Conservation (phyloP, 305 asterid genomes). For the Caryopteris hybrid region DNA sequence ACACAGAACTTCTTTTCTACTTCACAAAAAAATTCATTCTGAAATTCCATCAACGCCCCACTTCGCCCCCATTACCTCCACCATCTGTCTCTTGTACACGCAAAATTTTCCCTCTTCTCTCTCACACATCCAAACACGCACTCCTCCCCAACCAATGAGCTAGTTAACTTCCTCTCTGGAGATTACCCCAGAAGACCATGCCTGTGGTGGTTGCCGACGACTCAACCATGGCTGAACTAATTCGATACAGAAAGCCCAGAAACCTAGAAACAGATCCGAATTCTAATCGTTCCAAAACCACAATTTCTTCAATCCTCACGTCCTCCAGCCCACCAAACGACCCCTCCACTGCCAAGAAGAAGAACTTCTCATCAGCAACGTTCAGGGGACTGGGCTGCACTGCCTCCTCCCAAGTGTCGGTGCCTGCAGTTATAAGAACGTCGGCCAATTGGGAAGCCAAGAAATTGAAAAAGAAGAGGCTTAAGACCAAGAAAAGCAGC, state of each 20-base stretch:
- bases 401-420: constrained; percentile 70
- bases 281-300: constrained; percentile 26
- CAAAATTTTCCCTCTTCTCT: neutral
- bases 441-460: constrained; percentile 76
- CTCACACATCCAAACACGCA: neutral
- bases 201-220: constrained; percentile 7
- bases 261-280: constrained; percentile 35
- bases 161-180: too few relatives aligned
- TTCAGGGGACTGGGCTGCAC: constrained; percentile 73
- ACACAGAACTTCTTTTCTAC: constrained; percentile 17
- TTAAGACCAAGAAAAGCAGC: constrained; percentile 37
- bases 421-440: constrained; percentile 60
- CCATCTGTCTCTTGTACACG: neutral
- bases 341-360: constrained; percentile 63
- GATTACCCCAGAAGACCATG: too few relatives aligned
- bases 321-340: constrained; percentile 31
- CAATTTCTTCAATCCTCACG: constrained; percentile 35
- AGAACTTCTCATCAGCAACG: constrained; percentile 50
- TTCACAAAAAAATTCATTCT: constrained; percentile 23
- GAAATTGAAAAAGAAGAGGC: constrained; percentile 63
- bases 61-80: neutral
- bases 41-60: constrained; percentile 19
- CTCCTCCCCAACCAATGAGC: neutral
- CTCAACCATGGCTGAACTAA: constrained; percentile 31
- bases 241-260: constrained; percentile 32